Conservation (phyloP, 805 yeast species). For the Metschnikowia cubensis region DNA sequence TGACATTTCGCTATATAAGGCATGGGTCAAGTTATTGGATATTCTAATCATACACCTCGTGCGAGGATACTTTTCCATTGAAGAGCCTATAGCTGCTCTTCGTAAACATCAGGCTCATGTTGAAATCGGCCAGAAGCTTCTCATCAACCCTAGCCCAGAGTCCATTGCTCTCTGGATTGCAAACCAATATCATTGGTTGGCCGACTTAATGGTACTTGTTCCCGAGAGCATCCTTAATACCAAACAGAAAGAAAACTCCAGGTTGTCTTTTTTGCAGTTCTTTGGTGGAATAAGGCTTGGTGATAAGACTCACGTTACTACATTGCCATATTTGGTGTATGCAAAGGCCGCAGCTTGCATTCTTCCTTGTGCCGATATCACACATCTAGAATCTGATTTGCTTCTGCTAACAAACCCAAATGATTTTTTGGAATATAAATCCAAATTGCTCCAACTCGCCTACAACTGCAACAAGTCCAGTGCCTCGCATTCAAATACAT, state of each 20-base stretch:
- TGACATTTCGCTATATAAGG: slow-evolving; percentile 27
- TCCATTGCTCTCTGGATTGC: slow-evolving; percentile 48
- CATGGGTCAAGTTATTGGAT: slow-evolving; percentile 52
- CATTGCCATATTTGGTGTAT: slow-evolving; percentile 30
- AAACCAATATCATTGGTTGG: slow-evolving; percentile 63
- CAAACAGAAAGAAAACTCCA: slow-evolving; percentile 11
- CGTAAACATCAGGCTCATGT: slow-evolving; percentile 64
- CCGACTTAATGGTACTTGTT: slow-evolving; percentile 48
- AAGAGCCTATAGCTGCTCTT: slow-evolving; percentile 55
- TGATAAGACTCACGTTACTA: slow-evolving; percentile 24
- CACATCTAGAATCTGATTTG: slow-evolving; percentile 2
- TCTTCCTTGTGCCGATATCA: slow-evolving; percentile 18
- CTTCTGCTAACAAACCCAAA: background rate
- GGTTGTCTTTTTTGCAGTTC: slow-evolving; percentile 15
- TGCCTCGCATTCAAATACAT: background rate
- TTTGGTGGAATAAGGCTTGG: slow-evolving; percentile 34
- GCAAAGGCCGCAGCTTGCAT: slow-evolving; percentile 26
- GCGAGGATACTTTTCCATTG: slow-evolving; percentile 55
- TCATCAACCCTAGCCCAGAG: background rate
- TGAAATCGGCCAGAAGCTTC: slow-evolving; percentile 30
- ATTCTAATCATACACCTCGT: slow-evolving; percentile 59
- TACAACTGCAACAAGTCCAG: background rate
- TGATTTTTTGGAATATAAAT: slow-evolving; percentile 9
- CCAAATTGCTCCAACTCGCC: slow-evolving; percentile 4
- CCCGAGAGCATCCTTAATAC: slow-evolving; percentile 39